Evolutionary conservation across 2,329 filamentous ascomycete genomes (phyloP), one percentile per base, ranked within the genome.

Genomic region (Tricladium varicosporioides): DNA sequence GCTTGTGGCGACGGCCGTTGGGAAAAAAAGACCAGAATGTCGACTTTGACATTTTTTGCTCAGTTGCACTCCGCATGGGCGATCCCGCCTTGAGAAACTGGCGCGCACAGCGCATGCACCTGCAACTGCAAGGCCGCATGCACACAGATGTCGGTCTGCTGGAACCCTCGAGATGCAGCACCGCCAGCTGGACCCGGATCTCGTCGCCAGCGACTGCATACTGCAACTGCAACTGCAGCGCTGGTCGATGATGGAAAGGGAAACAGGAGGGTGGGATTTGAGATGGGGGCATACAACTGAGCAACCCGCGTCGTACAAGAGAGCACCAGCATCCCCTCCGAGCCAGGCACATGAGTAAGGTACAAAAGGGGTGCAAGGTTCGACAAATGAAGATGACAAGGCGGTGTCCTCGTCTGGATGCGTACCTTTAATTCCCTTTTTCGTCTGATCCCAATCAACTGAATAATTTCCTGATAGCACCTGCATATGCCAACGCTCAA

Each of bases 51-150:
- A 27, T 27, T 27, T 27, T 27, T 27, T 27, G 22, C 22, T 27
- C 22, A 27, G 4, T 27, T 27, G 33, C 36, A 22, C 48, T 27
- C 22, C 22, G 22, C 22, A 27, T 43, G 32, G 42, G 42, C 51
- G 51, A 53, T 53, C 51, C 51, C 51, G 51, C 51, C 22, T 53
- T 22, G 22, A 43, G 42, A 53, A 54, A 32, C 46, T 48, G 51
- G 36, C 36, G 36, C 36, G 36, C 36, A 40, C 36, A 13, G 36
- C 36, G 36, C 51, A 54, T 48, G 36, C 36, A 40, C 36, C 36
- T 40, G 36, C 36, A 40, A n/a, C 36, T 40, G 36, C 51, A 55
- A 55, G 54, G 56, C 54, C 56, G 52, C 36, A 40, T 40, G 36
- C 36, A 40, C 36, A 40, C 42, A 56, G 57, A 59, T 53, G 53